Evolutionary conservation across 768 basidiomycete species (phyloP).

Genomic region (Lentinula sp.): DNA sequence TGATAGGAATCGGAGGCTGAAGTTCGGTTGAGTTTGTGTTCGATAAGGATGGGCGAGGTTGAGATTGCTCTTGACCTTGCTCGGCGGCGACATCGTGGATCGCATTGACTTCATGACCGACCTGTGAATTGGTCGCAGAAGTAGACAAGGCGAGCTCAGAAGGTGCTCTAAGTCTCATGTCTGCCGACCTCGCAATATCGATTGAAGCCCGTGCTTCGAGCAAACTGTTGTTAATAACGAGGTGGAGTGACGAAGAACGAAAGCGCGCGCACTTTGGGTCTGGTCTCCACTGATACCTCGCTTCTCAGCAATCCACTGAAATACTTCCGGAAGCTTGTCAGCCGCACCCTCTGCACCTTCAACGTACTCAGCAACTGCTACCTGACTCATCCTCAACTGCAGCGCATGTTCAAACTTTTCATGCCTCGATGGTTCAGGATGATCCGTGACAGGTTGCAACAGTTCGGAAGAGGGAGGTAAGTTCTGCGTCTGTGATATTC

Average conservation of each 20-base stretch:
- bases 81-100: background rate
- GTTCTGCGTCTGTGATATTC: slow-evolving; percentile 1
- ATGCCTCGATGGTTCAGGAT: slow-evolving; percentile 41
- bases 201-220: background rate
- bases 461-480: slow-evolving; percentile 39
- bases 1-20: slow-evolving; percentile 42
- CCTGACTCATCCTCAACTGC: slow-evolving; percentile 83
- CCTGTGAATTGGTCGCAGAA: slow-evolving; percentile 8
- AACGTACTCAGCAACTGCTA: slow-evolving; percentile 72
- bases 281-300: slow-evolving; percentile 21
- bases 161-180: slow-evolving; percentile 21
- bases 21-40: background rate
- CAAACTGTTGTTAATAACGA: background rate
- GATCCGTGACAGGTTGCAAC: slow-evolving; percentile 39
- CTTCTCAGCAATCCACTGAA: slow-evolving; percentile 76
- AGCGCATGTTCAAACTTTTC: slow-evolving; percentile 74
- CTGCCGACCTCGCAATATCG: slow-evolving; percentile 16
- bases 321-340: slow-evolving; percentile 75
- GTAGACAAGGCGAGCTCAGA: slow-evolving; percentile 19
- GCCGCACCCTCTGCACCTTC: slow-evolving; percentile 85
- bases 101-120: slow-evolving; percentile 2
- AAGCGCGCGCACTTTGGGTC: slow-evolving; percentile 1
- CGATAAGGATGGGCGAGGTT: slow-evolving; percentile 1
- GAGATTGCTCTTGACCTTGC: background rate
- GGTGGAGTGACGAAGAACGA: background rate